Conservation (phyloP, 371 early-diverging fungal species). For the Rhizomucor pusillus region DNA sequence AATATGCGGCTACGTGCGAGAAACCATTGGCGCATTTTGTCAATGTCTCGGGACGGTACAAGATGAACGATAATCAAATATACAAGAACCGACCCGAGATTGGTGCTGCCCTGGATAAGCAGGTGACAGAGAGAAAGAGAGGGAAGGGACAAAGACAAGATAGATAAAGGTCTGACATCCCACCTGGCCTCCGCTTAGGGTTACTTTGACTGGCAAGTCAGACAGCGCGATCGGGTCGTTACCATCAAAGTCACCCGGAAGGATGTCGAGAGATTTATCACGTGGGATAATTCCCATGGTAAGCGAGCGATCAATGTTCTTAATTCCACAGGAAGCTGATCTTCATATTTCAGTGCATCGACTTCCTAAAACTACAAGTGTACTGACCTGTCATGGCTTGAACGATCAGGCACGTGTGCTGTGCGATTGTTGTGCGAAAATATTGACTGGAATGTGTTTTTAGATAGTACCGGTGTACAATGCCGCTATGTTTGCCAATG, state of each 20-base stretch:
- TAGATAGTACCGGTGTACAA: constrained; percentile 60
- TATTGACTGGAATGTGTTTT: neutral
- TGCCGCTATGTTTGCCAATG: constrained; percentile 51
- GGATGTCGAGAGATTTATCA: constrained; percentile 32
- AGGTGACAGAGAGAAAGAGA: constrained; percentile 6
- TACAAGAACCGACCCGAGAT: constrained; percentile 29
- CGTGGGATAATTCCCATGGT: constrained; percentile 46
- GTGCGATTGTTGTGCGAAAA: neutral
- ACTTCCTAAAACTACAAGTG: constrained; percentile 55
- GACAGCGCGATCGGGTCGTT: constrained; percentile 29
- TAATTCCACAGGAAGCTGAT: neutral
- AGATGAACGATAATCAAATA: constrained; percentile 46
- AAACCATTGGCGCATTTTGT: constrained; percentile 43
- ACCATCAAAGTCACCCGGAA: constrained; percentile 32
- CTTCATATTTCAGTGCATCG: constrained; percentile 22
- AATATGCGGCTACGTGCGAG: constrained; percentile 50
- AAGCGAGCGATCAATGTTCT: neutral
- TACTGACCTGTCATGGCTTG: constrained; percentile 59
- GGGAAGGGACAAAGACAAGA: no score
- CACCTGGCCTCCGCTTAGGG: no score
- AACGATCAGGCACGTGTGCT: constrained; percentile 42
- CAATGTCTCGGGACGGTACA: constrained; percentile 54
- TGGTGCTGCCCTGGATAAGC: constrained; percentile 23
- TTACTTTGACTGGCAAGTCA: constrained; percentile 39
- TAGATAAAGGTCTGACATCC: no score